Percentiles rank a stretch among this genome's conserved stretches.
These are phyloP conservation scores for Pseudocercospora musae DNA, from an alignment of 2,329 filamentous ascomycete genomes.

Conservation along the genomic window DNA sequence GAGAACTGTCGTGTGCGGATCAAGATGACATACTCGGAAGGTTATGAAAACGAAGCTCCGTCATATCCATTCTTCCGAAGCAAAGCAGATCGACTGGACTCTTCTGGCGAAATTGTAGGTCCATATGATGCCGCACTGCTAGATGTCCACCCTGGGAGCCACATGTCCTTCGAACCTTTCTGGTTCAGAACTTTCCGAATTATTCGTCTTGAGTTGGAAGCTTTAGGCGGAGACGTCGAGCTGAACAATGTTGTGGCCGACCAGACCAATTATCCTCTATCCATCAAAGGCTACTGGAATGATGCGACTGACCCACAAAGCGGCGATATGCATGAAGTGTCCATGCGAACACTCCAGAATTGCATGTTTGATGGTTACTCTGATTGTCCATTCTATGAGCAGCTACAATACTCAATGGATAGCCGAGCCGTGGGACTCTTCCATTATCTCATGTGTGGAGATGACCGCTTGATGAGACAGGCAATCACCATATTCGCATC, in stretches of 20 bases:
- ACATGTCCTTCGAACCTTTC: slow-evolving; percentile 37
- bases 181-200: slow-evolving; percentile 44
- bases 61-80: slow-evolving; percentile 41
- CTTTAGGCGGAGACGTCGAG: slow-evolving; percentile 26
- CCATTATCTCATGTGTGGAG: slow-evolving; percentile 29
- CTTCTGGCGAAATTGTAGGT: slow-evolving; percentile 35
- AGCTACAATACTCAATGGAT: slow-evolving; percentile 30
- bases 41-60: slow-evolving; percentile 36
- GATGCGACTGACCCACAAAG: slow-evolving; percentile 14
- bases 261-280: slow-evolving; percentile 40
- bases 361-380: slow-evolving; percentile 36
- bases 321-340: slow-evolving; percentile 27
- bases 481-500: slow-evolving; percentile 25
- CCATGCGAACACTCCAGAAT: slow-evolving; percentile 35
- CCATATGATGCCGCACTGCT: slow-evolving; percentile 38
- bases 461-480: slow-evolving; percentile 29
- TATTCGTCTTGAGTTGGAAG: slow-evolving; percentile 32
- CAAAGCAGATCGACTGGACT: slow-evolving; percentile 40
- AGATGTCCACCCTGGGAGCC: slow-evolving; percentile 18
- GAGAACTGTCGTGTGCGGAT: slow-evolving; percentile 12
- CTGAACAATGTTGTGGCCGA: slow-evolving; percentile 30
- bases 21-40: slow-evolving; percentile 34
- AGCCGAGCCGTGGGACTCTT: slow-evolving; percentile 26
- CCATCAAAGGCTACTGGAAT: slow-evolving; percentile 29
- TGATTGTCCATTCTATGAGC: slow-evolving; percentile 34